Evolutionary conservation across 306 rosid genomes (phyloP).

Genomic region (Vigna nakashimae): DNA sequence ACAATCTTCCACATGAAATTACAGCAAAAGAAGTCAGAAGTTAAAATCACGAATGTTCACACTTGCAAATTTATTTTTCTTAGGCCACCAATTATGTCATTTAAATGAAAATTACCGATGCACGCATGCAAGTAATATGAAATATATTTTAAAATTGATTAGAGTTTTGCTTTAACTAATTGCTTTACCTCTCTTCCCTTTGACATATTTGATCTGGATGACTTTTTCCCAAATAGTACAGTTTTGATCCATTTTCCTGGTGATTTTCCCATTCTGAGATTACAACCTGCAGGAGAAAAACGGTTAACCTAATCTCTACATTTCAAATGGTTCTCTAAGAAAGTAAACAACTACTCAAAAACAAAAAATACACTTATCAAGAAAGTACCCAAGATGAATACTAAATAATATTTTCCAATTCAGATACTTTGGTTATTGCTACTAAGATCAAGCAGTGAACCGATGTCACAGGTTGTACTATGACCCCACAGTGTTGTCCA

Average conservation of each 20-base stretch:
- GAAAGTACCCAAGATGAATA: conserved; percentile 1
- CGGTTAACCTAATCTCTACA: conserved; percentile 24
- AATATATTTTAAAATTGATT: background rate
- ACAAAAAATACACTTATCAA: background rate
- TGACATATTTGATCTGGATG: conserved; percentile 60
- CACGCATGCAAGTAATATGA: background rate
- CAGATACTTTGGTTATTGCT: background rate
- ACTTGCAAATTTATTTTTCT: background rate
- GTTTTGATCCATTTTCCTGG: conserved; percentile 91
- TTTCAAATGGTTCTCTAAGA: background rate
- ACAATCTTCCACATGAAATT: conserved; percentile 53
- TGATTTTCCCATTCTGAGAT: conserved; percentile 77
- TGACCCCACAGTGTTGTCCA: background rate
- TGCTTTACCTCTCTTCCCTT: conserved; percentile 63
- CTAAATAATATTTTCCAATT: background rate
- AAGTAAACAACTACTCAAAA: conserved; percentile 3
- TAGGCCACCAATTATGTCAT: background rate
- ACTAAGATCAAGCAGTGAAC: conserved; percentile 25
- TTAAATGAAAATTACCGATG: background rate
- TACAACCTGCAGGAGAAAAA: conserved; percentile 42
- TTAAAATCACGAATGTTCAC: background rate
- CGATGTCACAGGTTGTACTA: background rate
- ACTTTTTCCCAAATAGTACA: conserved; percentile 79
- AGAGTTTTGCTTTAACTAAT: background rate
- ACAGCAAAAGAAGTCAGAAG: conserved; percentile 35